phyloP scores from a whole-genome alignment of 2,329 filamentous ascomycete species.

The Penicillium griseofulvum region DNA sequence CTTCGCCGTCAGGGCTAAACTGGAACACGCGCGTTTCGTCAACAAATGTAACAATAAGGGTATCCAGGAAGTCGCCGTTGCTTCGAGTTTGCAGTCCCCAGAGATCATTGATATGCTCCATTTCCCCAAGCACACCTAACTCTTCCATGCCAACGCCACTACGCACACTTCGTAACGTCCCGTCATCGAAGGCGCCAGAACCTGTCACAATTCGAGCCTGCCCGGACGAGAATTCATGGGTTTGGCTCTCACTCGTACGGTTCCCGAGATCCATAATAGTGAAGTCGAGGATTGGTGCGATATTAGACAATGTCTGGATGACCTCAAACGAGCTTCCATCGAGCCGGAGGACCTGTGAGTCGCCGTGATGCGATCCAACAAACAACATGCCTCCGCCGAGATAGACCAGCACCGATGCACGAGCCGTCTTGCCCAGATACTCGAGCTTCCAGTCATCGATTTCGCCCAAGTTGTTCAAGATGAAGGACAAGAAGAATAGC shows the following conservation, averaged over 20 bases:
- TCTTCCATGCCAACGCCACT: slow-evolving; percentile 94
- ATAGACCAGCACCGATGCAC: slow-evolving; percentile 76
- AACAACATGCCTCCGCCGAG: slow-evolving; percentile 68
- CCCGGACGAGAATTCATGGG: slow-evolving; percentile 89
- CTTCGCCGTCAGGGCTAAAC: slow-evolving; percentile 70
- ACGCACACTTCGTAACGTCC: slow-evolving; percentile 81
- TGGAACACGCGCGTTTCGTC: slow-evolving; percentile 79
- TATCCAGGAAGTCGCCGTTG: slow-evolving; percentile 56
- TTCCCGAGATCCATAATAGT: slow-evolving; percentile 95
- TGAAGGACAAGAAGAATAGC: slow-evolving; percentile 78
- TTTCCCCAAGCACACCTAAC: slow-evolving; percentile 74
- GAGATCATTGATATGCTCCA: slow-evolving; percentile 69
- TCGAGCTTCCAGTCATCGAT: slow-evolving; percentile 72
- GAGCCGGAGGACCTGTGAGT: slow-evolving; percentile 77
- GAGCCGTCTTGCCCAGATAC: slow-evolving; percentile 65
- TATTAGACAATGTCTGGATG: slow-evolving; percentile 75
- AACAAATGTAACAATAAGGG: slow-evolving; percentile 74
- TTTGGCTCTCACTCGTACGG: slow-evolving; percentile 71
- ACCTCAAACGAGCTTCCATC: slow-evolving; percentile 61
- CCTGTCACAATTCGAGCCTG: slow-evolving; percentile 92
- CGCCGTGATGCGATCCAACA: slow-evolving; percentile 86
- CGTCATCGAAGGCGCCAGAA: slow-evolving; percentile 85
- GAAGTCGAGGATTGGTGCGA: slow-evolving; percentile 90
- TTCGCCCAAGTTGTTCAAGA: slow-evolving; percentile 61
- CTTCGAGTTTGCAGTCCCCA: slow-evolving; percentile 63